Conservation (phyloP, 2,329 filamentous ascomycete species). For the Colletotrichum musicola region DNA sequence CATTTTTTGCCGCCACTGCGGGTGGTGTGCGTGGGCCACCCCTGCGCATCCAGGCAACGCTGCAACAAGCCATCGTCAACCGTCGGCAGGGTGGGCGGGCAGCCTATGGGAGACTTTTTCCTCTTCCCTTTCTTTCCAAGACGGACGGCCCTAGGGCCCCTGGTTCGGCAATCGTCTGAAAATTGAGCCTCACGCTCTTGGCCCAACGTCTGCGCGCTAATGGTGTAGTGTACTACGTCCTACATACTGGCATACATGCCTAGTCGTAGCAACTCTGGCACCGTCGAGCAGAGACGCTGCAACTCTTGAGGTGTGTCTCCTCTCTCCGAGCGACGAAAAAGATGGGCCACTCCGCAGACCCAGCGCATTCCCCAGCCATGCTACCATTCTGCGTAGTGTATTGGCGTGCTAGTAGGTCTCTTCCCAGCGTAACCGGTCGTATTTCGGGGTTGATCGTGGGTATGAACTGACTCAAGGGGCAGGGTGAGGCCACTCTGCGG, state of each 20-base stretch:
- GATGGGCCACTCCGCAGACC: not conserved
- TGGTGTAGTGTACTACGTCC: no score
- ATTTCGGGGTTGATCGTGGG: conserved; percentile 34
- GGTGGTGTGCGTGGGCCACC: conserved; percentile 18
- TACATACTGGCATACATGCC: no score
- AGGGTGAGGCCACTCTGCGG: conserved; percentile 37
- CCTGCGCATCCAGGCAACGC: conserved; percentile 11
- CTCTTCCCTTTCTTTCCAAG: not conserved
- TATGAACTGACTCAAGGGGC: conserved; percentile 36
- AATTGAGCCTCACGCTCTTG: conserved; percentile 36
- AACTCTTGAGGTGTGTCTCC: not conserved
- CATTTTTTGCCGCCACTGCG: conserved; percentile 10
- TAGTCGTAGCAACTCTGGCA: no score
- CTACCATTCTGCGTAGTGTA: not conserved
- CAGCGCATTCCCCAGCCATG: not conserved
- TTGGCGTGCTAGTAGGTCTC: not conserved
- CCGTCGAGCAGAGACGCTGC: not conserved
- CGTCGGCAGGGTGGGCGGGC: not conserved
- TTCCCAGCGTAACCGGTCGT: conserved; percentile 34
- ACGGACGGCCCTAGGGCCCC: conserved; percentile 22
- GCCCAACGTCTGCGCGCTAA: conserved; percentile 26
- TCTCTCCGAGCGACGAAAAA: not conserved
- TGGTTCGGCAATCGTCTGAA: conserved; percentile 29
- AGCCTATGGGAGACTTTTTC: conserved; percentile 20
- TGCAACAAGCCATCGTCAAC: conserved; percentile 8